Conservation (phyloP, 2,329 filamentous ascomycete genomes). For the Cryphonectria nitschkei region DNA sequence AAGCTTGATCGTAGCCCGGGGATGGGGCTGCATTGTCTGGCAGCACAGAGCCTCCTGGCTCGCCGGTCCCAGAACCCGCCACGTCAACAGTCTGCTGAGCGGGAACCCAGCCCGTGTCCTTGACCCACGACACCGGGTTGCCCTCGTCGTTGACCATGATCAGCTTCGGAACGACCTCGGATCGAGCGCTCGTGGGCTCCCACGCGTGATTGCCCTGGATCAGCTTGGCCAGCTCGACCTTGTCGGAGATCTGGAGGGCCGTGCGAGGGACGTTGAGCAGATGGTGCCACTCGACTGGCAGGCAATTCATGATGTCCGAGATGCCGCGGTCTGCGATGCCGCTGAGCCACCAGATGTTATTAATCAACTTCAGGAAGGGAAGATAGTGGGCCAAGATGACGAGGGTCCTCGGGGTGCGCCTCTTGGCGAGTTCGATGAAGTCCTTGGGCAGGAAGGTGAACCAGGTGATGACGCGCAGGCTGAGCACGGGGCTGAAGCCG, state of each 20-base stretch:
- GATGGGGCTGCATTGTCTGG: background rate
- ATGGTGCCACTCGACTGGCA: constrained; percentile 46
- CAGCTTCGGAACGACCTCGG: background rate
- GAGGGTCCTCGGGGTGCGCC: constrained; percentile 50
- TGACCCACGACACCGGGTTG: constrained; percentile 22
- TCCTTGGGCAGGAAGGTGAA: constrained; percentile 52
- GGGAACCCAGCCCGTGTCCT: constrained; percentile 16
- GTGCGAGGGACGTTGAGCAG: constrained; percentile 47
- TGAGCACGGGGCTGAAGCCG: constrained; percentile 50
- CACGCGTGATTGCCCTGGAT: constrained; percentile 51
- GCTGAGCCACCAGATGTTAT: constrained; percentile 53
- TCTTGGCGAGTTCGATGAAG: constrained; percentile 49
- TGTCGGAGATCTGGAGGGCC: constrained; percentile 41
- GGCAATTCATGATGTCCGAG: constrained; percentile 44
- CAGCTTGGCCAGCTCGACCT: constrained; percentile 43
- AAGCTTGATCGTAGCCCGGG: background rate
- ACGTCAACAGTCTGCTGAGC: background rate
- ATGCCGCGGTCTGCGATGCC: constrained; percentile 53
- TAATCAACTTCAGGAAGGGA: constrained; percentile 49
- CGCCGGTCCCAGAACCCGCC: background rate
- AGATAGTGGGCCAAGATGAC: constrained; percentile 58
- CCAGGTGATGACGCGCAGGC: constrained; percentile 56
- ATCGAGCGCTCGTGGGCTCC: constrained; percentile 36
- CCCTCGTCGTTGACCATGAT: constrained; percentile 30
- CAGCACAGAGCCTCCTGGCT: background rate